phyloP scores from a whole-genome alignment of 2,329 filamentous ascomycete genomes.

The Teratosphaeria destructans region DNA sequence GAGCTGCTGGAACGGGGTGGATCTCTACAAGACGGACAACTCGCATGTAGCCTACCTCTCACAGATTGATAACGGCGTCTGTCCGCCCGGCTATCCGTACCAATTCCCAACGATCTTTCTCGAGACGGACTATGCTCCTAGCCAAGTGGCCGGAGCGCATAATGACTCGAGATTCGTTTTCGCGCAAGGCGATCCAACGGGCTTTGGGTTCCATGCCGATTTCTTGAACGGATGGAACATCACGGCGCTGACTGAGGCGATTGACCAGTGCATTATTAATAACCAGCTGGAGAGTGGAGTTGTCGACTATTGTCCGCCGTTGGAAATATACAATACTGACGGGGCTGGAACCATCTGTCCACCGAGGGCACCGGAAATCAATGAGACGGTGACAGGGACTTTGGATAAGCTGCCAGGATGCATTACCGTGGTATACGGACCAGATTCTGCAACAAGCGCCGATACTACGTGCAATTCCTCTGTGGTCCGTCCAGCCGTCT shows the following conservation, averaged over 20 bases:
- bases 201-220: slow-evolving; percentile 45
- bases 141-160: slow-evolving; percentile 25
- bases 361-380: background rate
- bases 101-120: slow-evolving; percentile 32
- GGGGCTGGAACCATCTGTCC: background rate
- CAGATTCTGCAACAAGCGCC: slow-evolving; percentile 18
- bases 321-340: background rate
- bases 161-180: slow-evolving; percentile 35
- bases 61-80: slow-evolving; percentile 32
- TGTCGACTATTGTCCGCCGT: slow-evolving; percentile 19
- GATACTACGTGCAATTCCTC: slow-evolving; percentile 21
- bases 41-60: slow-evolving; percentile 32
- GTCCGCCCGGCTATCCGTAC: slow-evolving; percentile 29
- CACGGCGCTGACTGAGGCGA: slow-evolving; percentile 29
- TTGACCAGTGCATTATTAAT: slow-evolving; percentile 26
- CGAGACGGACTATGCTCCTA: slow-evolving; percentile 28
- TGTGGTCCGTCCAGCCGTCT: slow-evolving; percentile 14
- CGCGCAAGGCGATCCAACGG: slow-evolving; percentile 39
- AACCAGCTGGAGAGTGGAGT: slow-evolving; percentile 25
- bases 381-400: slow-evolving; percentile 14
- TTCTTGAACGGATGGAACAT: slow-evolving; percentile 42
- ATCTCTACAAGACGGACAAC: slow-evolving; percentile 29
- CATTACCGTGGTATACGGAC: slow-evolving; percentile 22
- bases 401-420: slow-evolving; percentile 24
- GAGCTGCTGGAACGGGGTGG: slow-evolving; percentile 27